Base-by-base conservation (phyloP, 208 protist genomes). In the Sergeia podlipaevii region DNA sequence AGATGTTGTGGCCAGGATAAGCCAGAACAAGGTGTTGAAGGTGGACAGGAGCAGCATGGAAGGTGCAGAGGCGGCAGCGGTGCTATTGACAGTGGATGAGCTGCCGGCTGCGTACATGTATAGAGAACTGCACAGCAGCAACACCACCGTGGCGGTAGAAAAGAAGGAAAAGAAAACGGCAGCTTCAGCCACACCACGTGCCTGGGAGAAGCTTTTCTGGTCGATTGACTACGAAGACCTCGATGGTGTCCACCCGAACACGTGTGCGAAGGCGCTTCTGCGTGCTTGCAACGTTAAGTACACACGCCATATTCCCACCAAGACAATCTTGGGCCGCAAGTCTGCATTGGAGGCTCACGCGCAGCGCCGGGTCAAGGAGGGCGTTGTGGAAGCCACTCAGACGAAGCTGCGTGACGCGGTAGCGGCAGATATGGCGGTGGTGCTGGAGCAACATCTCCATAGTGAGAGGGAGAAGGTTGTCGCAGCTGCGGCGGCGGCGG, bases 241-340 rank as follows among this genome's bases (percentile, higher is more conserved):
- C 17, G 48, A 48, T 15, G 60, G 69, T 26, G 21, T 17, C 24
- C 67, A 64, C 33, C 50, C 62, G 2, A 44, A 32, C 17, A 20
- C 30, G 11, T 41, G 36, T 46, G 61, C 62, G 29, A 74, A 72
- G 53, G 33, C 45, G 10, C 58, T 75, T 24, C 43, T 80, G 33
- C 61, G 66, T 13, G 21, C 20, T 29, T 67, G 62, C 54, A 80
- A 75, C 45, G 34, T 58, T 5, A 47, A 32, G 10, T 80, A 80
- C 53, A 65, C 58, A 46, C 55, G 55, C 24, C 46, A 47, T 44
- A 67, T 74, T 45, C 62, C 61, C 17, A 65, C 67, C 17, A 67
- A 45, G 20, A 58, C 62, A 34, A 49, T 80, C 13, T 37, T 71
- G 6, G 57, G 41, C 6, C 52, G 59, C 3, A 66, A 67, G 13